phyloP scores from a whole-genome alignment of 179 eudicot species.

The Beta macrorhiza region DNA sequence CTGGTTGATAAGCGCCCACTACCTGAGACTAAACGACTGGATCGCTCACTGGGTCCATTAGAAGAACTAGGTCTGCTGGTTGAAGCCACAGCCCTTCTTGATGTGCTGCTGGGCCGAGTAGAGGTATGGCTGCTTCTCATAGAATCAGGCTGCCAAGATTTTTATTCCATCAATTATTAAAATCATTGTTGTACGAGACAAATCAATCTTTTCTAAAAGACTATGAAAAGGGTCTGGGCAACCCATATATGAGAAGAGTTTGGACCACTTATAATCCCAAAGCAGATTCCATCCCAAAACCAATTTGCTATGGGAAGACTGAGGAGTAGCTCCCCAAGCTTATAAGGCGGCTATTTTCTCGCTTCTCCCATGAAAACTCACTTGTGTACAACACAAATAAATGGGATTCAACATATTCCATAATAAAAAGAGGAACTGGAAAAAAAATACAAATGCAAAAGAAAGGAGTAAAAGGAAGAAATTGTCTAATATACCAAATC shows the following conservation, averaged over 20 bases:
- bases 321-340: neutral
- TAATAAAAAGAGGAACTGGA: neutral
- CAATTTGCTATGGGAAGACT: too few relatives aligned
- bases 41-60: slow-evolving; percentile 35
- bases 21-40: slow-evolving; percentile 31
- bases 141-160: slow-evolving; percentile 31
- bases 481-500: slow-evolving; percentile 28
- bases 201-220: neutral
- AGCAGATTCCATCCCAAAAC: neutral
- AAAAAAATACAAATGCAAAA: neutral
- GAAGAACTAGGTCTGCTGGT: slow-evolving; percentile 40
- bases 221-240: neutral
- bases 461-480: neutral
- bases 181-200: neutral
- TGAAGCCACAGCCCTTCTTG: slow-evolving; percentile 42
- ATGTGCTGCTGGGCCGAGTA: slow-evolving; percentile 38
- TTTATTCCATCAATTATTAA: neutral
- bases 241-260: too few relatives aligned
- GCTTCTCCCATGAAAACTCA: too few relatives aligned
- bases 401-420: too few relatives aligned
- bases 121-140: slow-evolving; percentile 29
- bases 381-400: too few relatives aligned
- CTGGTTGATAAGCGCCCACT: slow-evolving; percentile 31
- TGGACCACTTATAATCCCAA: too few relatives aligned
- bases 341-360: too few relatives aligned